Base-by-base conservation (phyloP, 331 rosid species). In the Pyrus hybrid region DNA sequence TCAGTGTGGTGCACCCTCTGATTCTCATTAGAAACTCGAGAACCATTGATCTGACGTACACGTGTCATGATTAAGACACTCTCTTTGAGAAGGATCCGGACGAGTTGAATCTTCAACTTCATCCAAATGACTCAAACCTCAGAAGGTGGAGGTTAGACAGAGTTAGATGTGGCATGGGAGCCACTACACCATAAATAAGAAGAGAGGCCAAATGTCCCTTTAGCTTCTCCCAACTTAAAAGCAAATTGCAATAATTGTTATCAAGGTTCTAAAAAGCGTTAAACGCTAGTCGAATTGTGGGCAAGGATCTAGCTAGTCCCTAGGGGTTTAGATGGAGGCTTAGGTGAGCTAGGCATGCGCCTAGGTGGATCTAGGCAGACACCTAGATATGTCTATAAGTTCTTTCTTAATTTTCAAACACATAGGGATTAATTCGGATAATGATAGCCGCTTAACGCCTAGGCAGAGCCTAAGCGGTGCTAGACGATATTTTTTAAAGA, bases 101-200 rank as follows among this genome's bases (percentile, higher is more conserved):
- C 8, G 13, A 28, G 6, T 11, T 3, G 47, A 11, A 41, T 41
- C 8, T 51, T 35, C 17, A 21, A 14, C 71, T 22, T 67, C 37
- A 20, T 76, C 73, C 30, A 23, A 68, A 6, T 18, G 47, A 47
- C 21, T 68, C 76, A 53, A 53, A 73, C 75, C 28, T 28, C 28
- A 53, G 65, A 72, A 51, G 1, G 70, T 68, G 79, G 29, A 53
- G 63, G 58, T 41, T 10, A 4, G 66, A 73, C 76, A 68, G 53
- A 69, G 76, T 25, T 12, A 21, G 13, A 41, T 41, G 47, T 41
- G 47, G 47, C 47, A 41, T 41, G 20, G 66, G 9, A 21, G 35
- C 54, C 53, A 71, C 67, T 72, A 33, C 66, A 21, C 25, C 2
- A 11, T 22, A n/a, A 2, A 21, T 22, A 13, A 49, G 4, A 7